These are phyloP conservation scores for Solanum medicagineum DNA, from an alignment of 257 asterid species.

Conservation along the genomic window DNA sequence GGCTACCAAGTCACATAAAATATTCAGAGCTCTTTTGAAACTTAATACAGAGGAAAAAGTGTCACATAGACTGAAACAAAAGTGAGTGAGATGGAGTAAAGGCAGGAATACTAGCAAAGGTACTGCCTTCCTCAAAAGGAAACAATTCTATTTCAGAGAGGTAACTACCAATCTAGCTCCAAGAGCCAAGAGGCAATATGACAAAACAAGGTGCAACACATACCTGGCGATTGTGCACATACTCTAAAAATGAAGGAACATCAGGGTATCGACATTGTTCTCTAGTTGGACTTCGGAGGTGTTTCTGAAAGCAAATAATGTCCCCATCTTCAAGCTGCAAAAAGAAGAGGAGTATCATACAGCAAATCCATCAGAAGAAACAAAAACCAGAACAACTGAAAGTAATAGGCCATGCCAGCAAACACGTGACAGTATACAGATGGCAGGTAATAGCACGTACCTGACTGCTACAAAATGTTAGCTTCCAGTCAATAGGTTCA, in stretches of 20 bases:
- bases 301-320: constrained; percentile 61
- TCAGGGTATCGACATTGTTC: constrained; percentile 48
- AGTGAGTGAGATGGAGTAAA: not conserved
- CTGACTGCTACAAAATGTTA: constrained; percentile 49
- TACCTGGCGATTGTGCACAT: constrained; percentile 3
- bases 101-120: not conserved
- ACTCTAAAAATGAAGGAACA: constrained; percentile 57
- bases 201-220: not conserved
- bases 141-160: not conserved
- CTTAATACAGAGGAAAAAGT: not conserved
- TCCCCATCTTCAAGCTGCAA: constrained; percentile 80
- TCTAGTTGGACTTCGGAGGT: constrained; percentile 26
- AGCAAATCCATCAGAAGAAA: not conserved
- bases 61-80: not conserved
- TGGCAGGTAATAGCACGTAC: constrained; percentile 11
- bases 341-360: constrained; percentile 3
- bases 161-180: not conserved
- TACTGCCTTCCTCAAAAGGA: not conserved
- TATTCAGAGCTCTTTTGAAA: not conserved
- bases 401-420: not conserved
- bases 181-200: not conserved
- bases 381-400: not conserved
- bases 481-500: constrained; percentile 53
- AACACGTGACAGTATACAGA: not conserved
- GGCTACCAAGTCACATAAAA: not conserved